phyloP scores from a whole-genome alignment of 345 rosid genomes.

The Salix arbutifolia region DNA sequence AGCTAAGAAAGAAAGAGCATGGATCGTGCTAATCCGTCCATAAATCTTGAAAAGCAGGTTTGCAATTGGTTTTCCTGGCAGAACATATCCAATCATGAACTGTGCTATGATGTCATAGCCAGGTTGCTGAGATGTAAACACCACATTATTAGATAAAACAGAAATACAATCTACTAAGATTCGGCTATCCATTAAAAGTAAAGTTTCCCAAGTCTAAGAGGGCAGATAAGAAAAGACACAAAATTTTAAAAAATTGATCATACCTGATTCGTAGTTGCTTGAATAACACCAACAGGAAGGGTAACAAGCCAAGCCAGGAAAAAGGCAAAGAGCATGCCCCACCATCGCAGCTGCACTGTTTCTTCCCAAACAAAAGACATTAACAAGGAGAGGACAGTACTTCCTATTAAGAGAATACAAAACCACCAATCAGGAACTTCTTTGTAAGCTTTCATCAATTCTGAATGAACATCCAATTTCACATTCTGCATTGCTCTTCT shows the following conservation, averaged over 20 bases:
- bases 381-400: constrained; percentile 54
- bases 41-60: constrained; percentile 93
- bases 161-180: not conserved
- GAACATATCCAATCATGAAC: constrained; percentile 85
- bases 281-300: constrained; percentile 96
- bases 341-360: constrained; percentile 80
- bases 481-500: constrained; percentile 60
- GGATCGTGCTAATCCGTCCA: constrained; percentile 89
- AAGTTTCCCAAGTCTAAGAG: not conserved
- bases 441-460: constrained; percentile 72
- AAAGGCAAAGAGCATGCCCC: constrained; percentile 97
- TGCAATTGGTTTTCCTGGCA: constrained; percentile 94
- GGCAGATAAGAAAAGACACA: not conserved
- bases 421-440: constrained; percentile 98
- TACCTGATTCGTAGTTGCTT: constrained; percentile 99
- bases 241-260: not conserved
- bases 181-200: not conserved
- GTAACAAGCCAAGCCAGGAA: constrained; percentile 82
- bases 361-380: constrained; percentile 80
- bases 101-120: constrained; percentile 98
- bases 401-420: constrained; percentile 49
- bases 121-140: constrained; percentile 68
- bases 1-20: constrained; percentile 91
- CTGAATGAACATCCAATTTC: constrained; percentile 80
- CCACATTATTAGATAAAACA: not conserved